These are phyloP conservation scores for Cystobasidium ongulense DNA, from an alignment of 768 basidiomycete species.

Conservation along the genomic window DNA sequence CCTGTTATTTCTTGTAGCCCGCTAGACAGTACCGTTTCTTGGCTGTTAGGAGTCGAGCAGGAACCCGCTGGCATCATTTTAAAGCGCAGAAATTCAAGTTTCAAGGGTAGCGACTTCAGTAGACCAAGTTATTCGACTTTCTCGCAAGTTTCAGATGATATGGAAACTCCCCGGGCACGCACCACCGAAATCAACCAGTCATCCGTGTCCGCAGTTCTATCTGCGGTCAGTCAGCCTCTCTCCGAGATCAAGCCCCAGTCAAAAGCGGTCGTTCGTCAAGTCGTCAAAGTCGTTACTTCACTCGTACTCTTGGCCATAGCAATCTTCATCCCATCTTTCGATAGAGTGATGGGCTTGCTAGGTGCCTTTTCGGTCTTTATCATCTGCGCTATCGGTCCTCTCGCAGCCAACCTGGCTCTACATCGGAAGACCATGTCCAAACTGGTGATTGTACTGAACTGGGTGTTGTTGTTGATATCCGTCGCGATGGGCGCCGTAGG, in stretches of 20 bases:
- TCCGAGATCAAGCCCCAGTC: slow-evolving; percentile 6
- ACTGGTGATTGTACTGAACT: neutral
- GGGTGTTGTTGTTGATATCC: slow-evolving; percentile 12
- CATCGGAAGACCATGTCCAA: slow-evolving; percentile 44
- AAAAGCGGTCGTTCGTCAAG: neutral
- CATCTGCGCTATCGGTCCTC: slow-evolving; percentile 67
- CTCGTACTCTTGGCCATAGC: slow-evolving; percentile 28
- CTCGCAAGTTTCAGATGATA: neutral
- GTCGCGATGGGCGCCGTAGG: slow-evolving; percentile 7
- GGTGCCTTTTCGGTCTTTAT: slow-evolving; percentile 77
- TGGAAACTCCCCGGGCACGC: neutral
- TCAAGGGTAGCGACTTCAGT: slow-evolving; percentile 1
- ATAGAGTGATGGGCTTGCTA: slow-evolving; percentile 44
- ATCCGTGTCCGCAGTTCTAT: neutral
- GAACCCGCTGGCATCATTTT: neutral
- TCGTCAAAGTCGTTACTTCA: slow-evolving; percentile 26
- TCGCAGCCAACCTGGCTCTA: slow-evolving; percentile 62
- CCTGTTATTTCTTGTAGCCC: slow-evolving; percentile 43
- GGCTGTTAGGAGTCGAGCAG: slow-evolving; percentile 60
- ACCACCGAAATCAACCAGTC: neutral
- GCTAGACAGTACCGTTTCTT: slow-evolving; percentile 75
- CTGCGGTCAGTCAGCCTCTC: neutral
- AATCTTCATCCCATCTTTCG: slow-evolving; percentile 37
- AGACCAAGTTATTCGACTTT: slow-evolving; percentile 11
- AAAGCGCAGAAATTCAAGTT: neutral